phyloP scores from a whole-genome alignment of 2,329 filamentous ascomycete genomes.

The Penicillium capsulatum region DNA sequence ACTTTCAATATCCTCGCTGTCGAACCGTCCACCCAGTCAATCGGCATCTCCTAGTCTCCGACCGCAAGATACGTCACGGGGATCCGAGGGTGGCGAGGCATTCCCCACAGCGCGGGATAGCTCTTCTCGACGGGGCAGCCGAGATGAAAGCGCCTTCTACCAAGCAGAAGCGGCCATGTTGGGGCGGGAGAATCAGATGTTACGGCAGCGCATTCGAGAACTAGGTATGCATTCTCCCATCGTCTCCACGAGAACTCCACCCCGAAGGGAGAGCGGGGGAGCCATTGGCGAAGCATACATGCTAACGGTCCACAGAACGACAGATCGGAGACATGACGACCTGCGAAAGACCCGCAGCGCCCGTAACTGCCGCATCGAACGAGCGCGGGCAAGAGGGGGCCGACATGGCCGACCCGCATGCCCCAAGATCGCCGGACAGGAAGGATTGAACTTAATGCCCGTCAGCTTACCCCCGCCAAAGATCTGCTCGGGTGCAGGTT shows the following conservation, averaged over 20 bases:
- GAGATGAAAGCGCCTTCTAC: slow-evolving; percentile 46
- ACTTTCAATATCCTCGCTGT: slow-evolving; percentile 34
- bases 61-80: slow-evolving; percentile 28
- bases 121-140: slow-evolving; percentile 36
- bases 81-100: slow-evolving; percentile 24
- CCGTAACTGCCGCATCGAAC: slow-evolving; percentile 9
- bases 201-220: slow-evolving; percentile 46
- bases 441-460: slow-evolving; percentile 16
- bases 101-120: slow-evolving; percentile 26
- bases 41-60: slow-evolving; percentile 37
- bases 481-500: background rate
- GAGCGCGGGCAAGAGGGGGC: slow-evolving; percentile 17
- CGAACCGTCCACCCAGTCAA: slow-evolving; percentile 35
- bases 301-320: slow-evolving; percentile 14
- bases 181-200: slow-evolving; percentile 47
- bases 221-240: slow-evolving; percentile 34
- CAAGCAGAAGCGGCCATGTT: slow-evolving; percentile 47
- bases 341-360: slow-evolving; percentile 3
- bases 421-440: slow-evolving; percentile 14
- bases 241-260: no score
- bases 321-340: slow-evolving; percentile 19
- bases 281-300: background rate
- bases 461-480: slow-evolving; percentile 1
- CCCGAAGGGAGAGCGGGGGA: slow-evolving; percentile 1
- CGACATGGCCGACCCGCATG: slow-evolving; percentile 18